phyloP scores from a whole-genome alignment of 2,329 filamentous ascomycete genomes.

The Pezicula rhizophila region DNA sequence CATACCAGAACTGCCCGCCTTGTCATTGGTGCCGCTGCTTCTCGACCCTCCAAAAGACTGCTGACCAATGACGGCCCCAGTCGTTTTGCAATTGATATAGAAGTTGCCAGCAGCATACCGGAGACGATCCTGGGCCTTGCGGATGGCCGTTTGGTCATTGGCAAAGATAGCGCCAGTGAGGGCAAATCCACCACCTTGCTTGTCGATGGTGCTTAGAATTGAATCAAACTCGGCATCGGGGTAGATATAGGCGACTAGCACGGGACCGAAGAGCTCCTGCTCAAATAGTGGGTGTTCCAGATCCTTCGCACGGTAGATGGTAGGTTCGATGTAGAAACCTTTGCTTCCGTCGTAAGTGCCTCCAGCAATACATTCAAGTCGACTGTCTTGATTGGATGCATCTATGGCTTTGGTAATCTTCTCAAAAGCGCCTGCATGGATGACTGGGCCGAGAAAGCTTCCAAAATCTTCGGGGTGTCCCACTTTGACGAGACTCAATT shows the following conservation, averaged over 20 bases:
- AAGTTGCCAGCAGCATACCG: conserved; percentile 75
- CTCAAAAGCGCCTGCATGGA: too few relatives aligned
- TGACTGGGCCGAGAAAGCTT: too few relatives aligned
- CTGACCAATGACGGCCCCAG: conserved; percentile 66
- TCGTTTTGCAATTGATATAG: conserved; percentile 81
- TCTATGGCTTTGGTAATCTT: too few relatives aligned
- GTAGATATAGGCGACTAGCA: conserved; percentile 72
- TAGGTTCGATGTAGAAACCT: too few relatives aligned
- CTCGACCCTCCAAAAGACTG: conserved; percentile 66
- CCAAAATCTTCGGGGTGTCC: conserved; percentile 59
- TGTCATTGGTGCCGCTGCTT: conserved; percentile 67
- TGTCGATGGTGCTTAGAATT: conserved; percentile 59
- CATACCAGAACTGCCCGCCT: conserved; percentile 62
- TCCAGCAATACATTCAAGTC: too few relatives aligned
- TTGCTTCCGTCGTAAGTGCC: too few relatives aligned
- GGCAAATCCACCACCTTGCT: conserved; percentile 69
- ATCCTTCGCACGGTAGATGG: too few relatives aligned
- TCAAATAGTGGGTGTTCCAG: too few relatives aligned
- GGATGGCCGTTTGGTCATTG: conserved; percentile 57
- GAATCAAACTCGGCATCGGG: conserved; percentile 48
- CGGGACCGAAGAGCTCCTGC: too few relatives aligned
- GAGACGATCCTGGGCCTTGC: conserved; percentile 64
- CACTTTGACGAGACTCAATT: conserved; percentile 64
- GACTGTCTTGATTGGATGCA: too few relatives aligned
- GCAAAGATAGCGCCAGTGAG: conserved; percentile 75